A percentile compares a stretch with the other conserved stretches of the same genome.
phyloP scores from a whole-genome alignment of 2,329 filamentous ascomycete genomes.

The Sporothrix inflata region DNA sequence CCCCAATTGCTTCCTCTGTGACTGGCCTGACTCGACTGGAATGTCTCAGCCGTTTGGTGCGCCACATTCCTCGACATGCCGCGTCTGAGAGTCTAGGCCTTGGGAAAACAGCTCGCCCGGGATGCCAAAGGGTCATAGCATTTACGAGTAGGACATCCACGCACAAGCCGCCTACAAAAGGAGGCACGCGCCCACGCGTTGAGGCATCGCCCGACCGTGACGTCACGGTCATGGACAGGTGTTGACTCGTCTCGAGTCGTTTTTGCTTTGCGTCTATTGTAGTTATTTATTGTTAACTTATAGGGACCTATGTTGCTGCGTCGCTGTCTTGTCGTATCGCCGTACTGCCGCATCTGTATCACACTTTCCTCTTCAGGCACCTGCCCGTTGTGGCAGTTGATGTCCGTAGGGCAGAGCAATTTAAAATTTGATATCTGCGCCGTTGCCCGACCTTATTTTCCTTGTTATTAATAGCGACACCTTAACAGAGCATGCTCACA shows the following conservation, averaged over 20 bases:
- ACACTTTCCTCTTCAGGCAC: slow-evolving; percentile 25
- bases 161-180: neutral
- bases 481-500: neutral
- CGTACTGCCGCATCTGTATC: neutral
- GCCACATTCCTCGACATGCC: slow-evolving; percentile 4
- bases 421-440: neutral
- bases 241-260: neutral
- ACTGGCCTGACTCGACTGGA: neutral
- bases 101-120: neutral
- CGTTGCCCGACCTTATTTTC: neutral
- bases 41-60: neutral
- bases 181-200: neutral
- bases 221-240: neutral
- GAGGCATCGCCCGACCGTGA: neutral
- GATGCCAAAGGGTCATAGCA: neutral
- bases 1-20: neutral
- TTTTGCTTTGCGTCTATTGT: neutral
- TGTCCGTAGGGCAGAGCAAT: neutral
- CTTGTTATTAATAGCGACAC: neutral
- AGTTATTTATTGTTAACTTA: neutral
- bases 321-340: neutral
- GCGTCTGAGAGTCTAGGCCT: neutral
- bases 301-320: neutral
- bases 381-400: slow-evolving; percentile 27
- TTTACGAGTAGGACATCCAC: neutral